These are phyloP conservation scores for Camelina sativa DNA, from an alignment of 345 rosid genomes.

Conservation along the genomic window DNA sequence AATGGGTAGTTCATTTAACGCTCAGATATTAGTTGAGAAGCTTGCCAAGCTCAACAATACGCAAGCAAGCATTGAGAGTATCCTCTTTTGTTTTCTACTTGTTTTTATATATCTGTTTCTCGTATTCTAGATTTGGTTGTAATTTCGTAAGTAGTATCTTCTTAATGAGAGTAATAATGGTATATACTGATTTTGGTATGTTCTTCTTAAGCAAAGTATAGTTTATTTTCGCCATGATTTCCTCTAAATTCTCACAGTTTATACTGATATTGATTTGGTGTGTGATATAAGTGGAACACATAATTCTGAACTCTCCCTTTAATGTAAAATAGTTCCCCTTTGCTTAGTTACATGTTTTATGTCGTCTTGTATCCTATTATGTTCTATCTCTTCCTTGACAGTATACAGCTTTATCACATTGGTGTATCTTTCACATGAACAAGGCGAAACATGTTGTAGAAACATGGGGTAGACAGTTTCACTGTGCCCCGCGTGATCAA, in stretches of 20 bases:
- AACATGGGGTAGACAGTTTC: constrained; percentile 92
- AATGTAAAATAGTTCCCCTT: background rate
- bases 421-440: constrained; percentile 99
- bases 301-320: background rate
- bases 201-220: background rate
- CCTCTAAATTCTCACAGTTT: background rate
- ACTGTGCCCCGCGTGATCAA: constrained; percentile 81
- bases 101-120: background rate
- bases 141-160: background rate
- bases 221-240: background rate
- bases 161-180: constrained; percentile 5
- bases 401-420: constrained; percentile 83
- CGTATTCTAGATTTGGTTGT: too few species aligned
- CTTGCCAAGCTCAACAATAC: constrained; percentile 88
- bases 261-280: background rate
- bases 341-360: background rate
- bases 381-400: constrained; percentile 35
- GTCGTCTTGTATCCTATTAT: background rate
- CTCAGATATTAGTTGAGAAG: constrained; percentile 90
- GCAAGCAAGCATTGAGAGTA: constrained; percentile 99
- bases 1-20: constrained; percentile 91
- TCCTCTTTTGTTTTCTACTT: constrained; percentile 48
- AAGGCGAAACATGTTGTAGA: constrained; percentile 96
- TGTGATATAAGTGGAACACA: background rate
- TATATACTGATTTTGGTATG: background rate